A percentile compares a stretch with the other conserved stretches of the same genome.
phyloP scores from a whole-genome alignment of 2,329 filamentous ascomycete genomes.

The Trichoderma sp. region DNA sequence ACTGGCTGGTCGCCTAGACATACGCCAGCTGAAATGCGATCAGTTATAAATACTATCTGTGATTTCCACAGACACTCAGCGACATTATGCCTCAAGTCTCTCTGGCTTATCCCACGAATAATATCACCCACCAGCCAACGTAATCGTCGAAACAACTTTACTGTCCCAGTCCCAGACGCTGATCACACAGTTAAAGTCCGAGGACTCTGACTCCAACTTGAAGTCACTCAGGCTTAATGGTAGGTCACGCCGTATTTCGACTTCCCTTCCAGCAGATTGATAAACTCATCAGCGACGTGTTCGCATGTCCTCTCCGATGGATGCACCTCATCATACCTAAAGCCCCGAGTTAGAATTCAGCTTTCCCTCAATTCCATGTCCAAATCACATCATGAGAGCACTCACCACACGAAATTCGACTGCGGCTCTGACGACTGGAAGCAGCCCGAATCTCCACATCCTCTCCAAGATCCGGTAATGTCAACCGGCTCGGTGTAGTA shows the following conservation, averaged over 20 bases:
- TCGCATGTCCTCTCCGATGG: constrained; percentile 59
- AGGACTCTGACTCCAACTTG: not conserved
- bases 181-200: not conserved
- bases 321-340: constrained; percentile 64
- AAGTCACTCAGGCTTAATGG: not conserved
- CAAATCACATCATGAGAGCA: not conserved
- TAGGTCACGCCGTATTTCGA: constrained; percentile 40
- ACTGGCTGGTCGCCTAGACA: not conserved
- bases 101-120: not conserved
- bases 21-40: not conserved
- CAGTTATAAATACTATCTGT: not conserved
- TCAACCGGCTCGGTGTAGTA: constrained; percentile 65
- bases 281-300: constrained; percentile 41
- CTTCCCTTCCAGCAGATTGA: constrained; percentile 39
- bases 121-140: not conserved
- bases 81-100: not conserved
- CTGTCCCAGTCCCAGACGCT: not conserved
- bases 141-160: not conserved
- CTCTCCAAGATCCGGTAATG: constrained; percentile 17
- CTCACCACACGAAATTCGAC: constrained; percentile 66
- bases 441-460: constrained; percentile 12
- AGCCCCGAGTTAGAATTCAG: not conserved
- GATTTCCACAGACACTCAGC: not conserved
- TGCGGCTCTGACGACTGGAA: constrained; percentile 10
- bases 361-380: not conserved